Percentiles rank a stretch among this genome's conserved stretches.
These are phyloP conservation scores for Paxillus ammoniavirescens DNA, from an alignment of 768 basidiomycete species.

Conservation along the genomic window DNA sequence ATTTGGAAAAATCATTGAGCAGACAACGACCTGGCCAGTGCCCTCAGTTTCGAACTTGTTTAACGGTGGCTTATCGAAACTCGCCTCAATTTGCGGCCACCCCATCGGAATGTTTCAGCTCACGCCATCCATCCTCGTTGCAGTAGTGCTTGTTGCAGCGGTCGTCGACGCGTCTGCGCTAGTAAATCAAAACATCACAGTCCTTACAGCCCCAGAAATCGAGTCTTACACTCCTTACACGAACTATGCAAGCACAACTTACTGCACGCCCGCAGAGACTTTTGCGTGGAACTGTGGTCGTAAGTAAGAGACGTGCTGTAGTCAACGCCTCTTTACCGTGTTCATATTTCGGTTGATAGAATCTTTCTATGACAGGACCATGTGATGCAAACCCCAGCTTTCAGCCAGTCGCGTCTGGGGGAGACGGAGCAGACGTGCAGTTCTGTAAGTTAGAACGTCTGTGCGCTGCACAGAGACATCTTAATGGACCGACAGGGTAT, in stretches of 20 bases:
- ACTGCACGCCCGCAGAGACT: constrained; percentile 40
- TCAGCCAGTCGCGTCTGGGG: constrained; percentile 43
- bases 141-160: neutral
- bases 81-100: no score
- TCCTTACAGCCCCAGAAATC: constrained; percentile 37
- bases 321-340: neutral
- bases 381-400: constrained; percentile 48
- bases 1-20: no score
- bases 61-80: no score
- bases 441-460: constrained; percentile 35
- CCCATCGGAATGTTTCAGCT: neutral
- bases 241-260: constrained; percentile 44
- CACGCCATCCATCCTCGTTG: neutral
- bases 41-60: no score
- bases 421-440: constrained; percentile 38
- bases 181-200: constrained; percentile 26
- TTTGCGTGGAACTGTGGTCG: constrained; percentile 49
- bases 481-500: constrained; percentile 2
- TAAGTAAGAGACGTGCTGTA: constrained; percentile 16
- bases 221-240: constrained; percentile 43
- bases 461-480: neutral
- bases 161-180: neutral
- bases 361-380: constrained; percentile 29
- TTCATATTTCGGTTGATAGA: neutral
- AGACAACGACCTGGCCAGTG: no score